Evolutionary conservation across 169 alveolate species (phyloP), one percentile per base, ranked within the genome.

Genomic region (Plasmodium billcollinsi): DNA sequence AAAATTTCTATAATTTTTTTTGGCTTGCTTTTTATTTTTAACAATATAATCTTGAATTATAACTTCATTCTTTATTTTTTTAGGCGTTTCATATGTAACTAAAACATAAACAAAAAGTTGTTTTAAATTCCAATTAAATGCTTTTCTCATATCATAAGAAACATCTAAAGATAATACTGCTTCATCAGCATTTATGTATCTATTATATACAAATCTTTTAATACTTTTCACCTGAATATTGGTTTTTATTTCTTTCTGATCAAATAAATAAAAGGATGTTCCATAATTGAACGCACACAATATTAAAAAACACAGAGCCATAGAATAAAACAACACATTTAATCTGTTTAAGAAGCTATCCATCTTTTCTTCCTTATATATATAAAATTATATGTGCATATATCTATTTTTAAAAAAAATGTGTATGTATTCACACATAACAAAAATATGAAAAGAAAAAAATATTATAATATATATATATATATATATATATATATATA

Each of bases 61-160:
- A 52, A 80, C 90, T 54, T 80, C 90, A 47, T 80, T 80, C 56
- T 39, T 33, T 29, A 56, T 18, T 20, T 80, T 80, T 67, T 67
- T 29, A 14, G 90, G 90, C 0, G 90, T 80, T 67, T 80, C 66
- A 80, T 80, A 80, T 14, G 90, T 80, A 33, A 80, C 90, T 80
- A 80, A 71, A n/a, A 80, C 90, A 47, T 80, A 80, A 9, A 80
- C 50, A 80, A 80, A 80, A 18, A 80, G 49, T 43, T 80, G 90
- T 61, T 80, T 80, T 50, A 80, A 67, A 56, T 80, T 80, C 90
- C 90, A 80, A 18, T 80, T 80, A 67, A 80, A 80, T 52, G 90
- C 90, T 67, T 80, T 66, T 69, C 83, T 80, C 90, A 80, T 80
- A 71, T 80, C 90, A 80, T 52, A 80, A 52, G 90, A 80, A 54